Conservation (phyloP, 2,329 filamentous ascomycete genomes). For the Aspergillus udagawae region DNA sequence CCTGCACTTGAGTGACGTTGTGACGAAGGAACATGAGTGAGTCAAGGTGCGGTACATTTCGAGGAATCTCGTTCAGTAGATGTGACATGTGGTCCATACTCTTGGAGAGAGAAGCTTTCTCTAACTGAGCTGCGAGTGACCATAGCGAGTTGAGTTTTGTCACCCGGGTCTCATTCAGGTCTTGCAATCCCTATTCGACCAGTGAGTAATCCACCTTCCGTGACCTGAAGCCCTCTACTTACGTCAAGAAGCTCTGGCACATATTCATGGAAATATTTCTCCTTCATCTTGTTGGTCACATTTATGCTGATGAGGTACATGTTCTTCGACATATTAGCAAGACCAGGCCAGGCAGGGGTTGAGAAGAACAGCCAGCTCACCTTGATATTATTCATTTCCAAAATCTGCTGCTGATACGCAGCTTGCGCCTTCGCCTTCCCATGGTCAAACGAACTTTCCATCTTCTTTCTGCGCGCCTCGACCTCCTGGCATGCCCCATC, state of each 20-base stretch:
- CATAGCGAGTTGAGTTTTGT: slow-evolving; percentile 80
- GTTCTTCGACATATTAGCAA: slow-evolving; percentile 54
- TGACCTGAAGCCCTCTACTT: slow-evolving; percentile 22
- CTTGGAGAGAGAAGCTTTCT: slow-evolving; percentile 71
- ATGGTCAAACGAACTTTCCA: slow-evolving; percentile 83
- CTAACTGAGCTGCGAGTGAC: slow-evolving; percentile 73
- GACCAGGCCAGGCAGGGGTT: too few species aligned
- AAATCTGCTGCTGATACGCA: slow-evolving; percentile 84
- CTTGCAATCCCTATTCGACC: slow-evolving; percentile 63
- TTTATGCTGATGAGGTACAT: slow-evolving; percentile 96
- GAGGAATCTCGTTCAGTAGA: slow-evolving; percentile 73
- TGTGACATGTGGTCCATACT: slow-evolving; percentile 69
- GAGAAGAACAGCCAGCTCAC: slow-evolving; percentile 13
- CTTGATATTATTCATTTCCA: slow-evolving; percentile 96
- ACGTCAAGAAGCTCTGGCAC: slow-evolving; percentile 90
- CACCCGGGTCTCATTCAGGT: slow-evolving; percentile 85
- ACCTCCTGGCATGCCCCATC: slow-evolving; percentile 91
- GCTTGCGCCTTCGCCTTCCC: slow-evolving; percentile 83
- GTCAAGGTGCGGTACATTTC: slow-evolving; percentile 84
- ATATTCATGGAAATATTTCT: slow-evolving; percentile 96
- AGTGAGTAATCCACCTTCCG: slow-evolving; percentile 3
- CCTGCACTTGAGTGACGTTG: slow-evolving; percentile 77
- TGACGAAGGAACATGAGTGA: slow-evolving; percentile 98
- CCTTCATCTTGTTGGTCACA: slow-evolving; percentile 95
- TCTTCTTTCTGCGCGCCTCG: slow-evolving; percentile 90